A percentile compares a stretch with the other conserved stretches of the same genome.
Conservation (phyloP, 2,329 filamentous ascomycete genomes). For the Colletotrichum somersetense region DNA sequence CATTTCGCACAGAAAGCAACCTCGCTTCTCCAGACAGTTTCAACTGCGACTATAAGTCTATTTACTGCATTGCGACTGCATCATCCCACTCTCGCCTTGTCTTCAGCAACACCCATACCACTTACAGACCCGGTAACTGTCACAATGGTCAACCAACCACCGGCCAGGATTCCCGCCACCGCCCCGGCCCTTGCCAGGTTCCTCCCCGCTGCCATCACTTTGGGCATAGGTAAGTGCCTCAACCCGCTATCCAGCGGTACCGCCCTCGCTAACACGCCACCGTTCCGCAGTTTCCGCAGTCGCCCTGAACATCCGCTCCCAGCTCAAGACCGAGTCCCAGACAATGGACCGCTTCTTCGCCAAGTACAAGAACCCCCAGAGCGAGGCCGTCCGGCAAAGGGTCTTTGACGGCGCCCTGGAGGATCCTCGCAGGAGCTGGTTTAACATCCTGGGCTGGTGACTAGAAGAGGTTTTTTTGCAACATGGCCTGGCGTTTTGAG, state of each 20-base stretch:
- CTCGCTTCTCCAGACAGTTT: conserved; percentile 12
- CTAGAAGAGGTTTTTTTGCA: conserved; percentile 19
- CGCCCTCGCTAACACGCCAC: background rate
- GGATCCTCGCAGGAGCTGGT: conserved; percentile 52
- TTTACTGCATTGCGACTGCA: background rate
- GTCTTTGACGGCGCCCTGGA: conserved; percentile 49
- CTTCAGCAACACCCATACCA: conserved; percentile 1
- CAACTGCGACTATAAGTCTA: conserved; percentile 1
- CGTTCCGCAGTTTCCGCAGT: conserved; percentile 43
- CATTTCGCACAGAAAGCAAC: conserved; percentile 27
- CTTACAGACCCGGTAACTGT: conserved; percentile 6
- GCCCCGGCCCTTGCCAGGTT: conserved; percentile 33
- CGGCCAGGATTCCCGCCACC: conserved; percentile 30
- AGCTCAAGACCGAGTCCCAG: conserved; percentile 50
- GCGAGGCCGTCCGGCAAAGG: conserved; percentile 50
- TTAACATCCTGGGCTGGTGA: conserved; percentile 52
- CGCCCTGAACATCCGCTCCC: conserved; percentile 50
- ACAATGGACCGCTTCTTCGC: conserved; percentile 55
- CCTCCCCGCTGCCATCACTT: conserved; percentile 33
- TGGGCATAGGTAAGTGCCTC: conserved; percentile 27
- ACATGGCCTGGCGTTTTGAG: conserved; percentile 15
- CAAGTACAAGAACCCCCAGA: conserved; percentile 54
- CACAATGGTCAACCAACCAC: conserved; percentile 37
- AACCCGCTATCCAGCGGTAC: background rate
- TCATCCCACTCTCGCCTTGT: background rate